Base-by-base conservation (phyloP, 768 basidiomycete species). In the Podaxis rugospora region DNA sequence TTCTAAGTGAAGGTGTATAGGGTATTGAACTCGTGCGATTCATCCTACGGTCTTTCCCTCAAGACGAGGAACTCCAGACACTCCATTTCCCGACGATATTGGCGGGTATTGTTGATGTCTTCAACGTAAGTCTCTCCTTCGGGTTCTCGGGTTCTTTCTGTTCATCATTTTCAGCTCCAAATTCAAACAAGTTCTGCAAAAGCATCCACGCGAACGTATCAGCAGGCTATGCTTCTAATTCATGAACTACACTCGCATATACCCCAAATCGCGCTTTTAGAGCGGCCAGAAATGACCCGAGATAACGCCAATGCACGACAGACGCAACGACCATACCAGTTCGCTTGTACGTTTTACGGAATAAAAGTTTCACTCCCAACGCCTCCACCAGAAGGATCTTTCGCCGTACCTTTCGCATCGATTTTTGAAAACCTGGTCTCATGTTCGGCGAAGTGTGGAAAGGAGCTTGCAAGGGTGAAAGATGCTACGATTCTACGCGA, bases 1-100 rank as follows among this genome's bases (percentile, higher is more conserved):
- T 16, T 42, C 40, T 42, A 5, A 16, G 16, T 6, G 13, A 42
- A 6, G 16, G 13, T 1, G 40, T 50, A 4, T 63, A 94, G 91
- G 83, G 85, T 7, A 79, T 92, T 42, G 75, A 76, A 11, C 82
- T 98, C 69, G 77, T 88, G 0, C 71, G 78, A 6, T 97, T 95
- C 73, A 77, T 96, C 49, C 74, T 98, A 5, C 77, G 76, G 27
- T 83, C 85, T 1, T 90, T 97, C 68, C 81, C 86, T 1, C 91
- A 93, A 66, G 96, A 98, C 65, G 94, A 98, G 63, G 96, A 97
- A 69, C 83, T 92, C 25, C 86, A 84, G 67, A 82, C 77, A 2
- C 78, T 94, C 28, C 93, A 96, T 71, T 74, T 95, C 10, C 95
- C 96, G 0, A 72, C 94, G 46, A 76, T 93, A 13, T 88, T 95